Percentiles rank a stretch among this genome's conserved stretches.
Evolutionary conservation across 2,329 filamentous ascomycete species (phyloP).

Genomic region (Botrytis fabae): DNA sequence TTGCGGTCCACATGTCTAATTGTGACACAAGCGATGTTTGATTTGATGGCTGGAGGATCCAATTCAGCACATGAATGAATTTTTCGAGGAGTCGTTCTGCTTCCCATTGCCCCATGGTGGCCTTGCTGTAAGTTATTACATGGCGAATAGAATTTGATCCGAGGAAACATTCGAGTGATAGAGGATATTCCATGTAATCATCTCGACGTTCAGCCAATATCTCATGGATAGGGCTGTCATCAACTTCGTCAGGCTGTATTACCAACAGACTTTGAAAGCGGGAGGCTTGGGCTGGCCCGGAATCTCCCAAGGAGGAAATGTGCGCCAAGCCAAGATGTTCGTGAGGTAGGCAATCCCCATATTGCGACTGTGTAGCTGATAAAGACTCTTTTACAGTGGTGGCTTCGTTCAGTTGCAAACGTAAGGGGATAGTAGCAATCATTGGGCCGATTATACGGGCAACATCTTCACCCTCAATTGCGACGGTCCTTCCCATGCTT

Average conservation of each 20-base stretch:
- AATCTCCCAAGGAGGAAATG: neutral
- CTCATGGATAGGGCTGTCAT: neutral
- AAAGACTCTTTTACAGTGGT: neutral
- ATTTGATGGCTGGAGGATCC: neutral
- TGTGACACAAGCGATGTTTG: neutral
- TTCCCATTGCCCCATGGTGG: neutral
- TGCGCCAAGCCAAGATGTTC: neutral
- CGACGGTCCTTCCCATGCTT: constrained; percentile 45
- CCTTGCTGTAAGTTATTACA: neutral
- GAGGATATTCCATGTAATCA: neutral
- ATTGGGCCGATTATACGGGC: neutral
- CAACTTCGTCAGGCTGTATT: neutral
- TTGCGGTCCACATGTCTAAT: neutral
- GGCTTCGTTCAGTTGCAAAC: neutral
- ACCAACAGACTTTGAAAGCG: neutral
- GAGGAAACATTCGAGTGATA: neutral
- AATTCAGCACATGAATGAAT: neutral
- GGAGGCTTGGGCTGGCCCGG: neutral
- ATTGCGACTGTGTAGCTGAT: neutral
- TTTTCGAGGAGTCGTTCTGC: neutral
- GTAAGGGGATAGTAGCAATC: neutral
- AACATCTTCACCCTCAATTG: neutral
- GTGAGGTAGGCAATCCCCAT: neutral
- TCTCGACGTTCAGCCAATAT: neutral
- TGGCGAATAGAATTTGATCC: neutral